Base-by-base conservation (phyloP, 495 filamentous ascomycete species). In the Aspergillus baeticus region DNA sequence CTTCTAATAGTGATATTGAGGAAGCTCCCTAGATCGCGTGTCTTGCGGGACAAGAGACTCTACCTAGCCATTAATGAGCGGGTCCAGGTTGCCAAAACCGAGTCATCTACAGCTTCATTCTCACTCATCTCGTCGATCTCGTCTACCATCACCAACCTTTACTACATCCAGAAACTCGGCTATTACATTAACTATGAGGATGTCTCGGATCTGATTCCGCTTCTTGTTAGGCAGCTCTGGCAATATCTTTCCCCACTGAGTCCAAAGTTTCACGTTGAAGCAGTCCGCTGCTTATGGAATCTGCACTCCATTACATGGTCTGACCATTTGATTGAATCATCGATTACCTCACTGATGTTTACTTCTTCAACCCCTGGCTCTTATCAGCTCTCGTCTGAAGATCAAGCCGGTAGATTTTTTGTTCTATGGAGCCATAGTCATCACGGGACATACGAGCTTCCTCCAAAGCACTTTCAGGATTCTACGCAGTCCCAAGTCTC, bases 251-350 rank as follows among this genome's bases (percentile, higher is more conserved):
- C 90, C 0, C 86, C 90, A 20, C 73, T 86, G 17, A 86, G 85
- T 53, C 92, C 91, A 0, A 95, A 95, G 64, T 92, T 92, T 60
- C 94, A 96, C 66, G 91, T 98, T 20, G 93, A 98, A 69, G 85
- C 91, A 33, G 90, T 95, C 43, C 87, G 89, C 46, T 88, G 84
- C 58, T 71, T 98, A 13, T 95, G 92, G 88, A 83, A 88, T 46
- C 72, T 98, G 39, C 90, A 98, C 61, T 83, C 82, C 0, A 80
- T 83, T 8, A 81, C 84, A 29, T 75, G 72, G 58, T 66, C 73
- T n/a, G 74, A 80, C 52, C 77, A 83, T 59, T 69, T 79, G 22
- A 83, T 96, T 14, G 92, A 97, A 70, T 89, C 90, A 34, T 83
- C 90, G 5, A 87, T 96, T 46, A 84, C 89, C 34, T 79, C 83